Conservation (phyloP, 148 eudicot genomes). For the Pharnaceum exiguum region DNA sequence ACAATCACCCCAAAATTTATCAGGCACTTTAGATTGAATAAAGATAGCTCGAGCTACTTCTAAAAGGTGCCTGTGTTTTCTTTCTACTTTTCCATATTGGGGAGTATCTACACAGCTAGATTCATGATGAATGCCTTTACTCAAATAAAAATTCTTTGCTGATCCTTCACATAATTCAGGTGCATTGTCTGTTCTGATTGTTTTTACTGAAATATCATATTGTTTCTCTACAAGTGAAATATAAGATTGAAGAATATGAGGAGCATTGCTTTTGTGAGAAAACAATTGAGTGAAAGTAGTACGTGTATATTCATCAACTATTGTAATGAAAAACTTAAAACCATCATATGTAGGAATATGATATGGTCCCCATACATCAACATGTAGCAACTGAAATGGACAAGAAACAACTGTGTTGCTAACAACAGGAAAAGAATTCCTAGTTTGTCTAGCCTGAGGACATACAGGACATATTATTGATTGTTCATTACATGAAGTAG, state of each 20-base stretch:
- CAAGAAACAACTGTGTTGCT: not conserved
- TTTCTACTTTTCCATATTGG: slow-evolving; percentile 7
- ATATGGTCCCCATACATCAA: slow-evolving; percentile 16
- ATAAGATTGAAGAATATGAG: not conserved
- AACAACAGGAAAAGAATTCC: not conserved
- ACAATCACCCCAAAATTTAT: slow-evolving; percentile 2
- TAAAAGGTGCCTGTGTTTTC: slow-evolving; percentile 7
- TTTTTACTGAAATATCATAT: not conserved
- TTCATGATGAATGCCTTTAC: not conserved
- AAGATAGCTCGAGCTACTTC: slow-evolving; percentile 1
- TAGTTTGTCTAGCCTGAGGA: not conserved
- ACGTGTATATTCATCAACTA: slow-evolving; percentile 12
- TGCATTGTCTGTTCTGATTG: slow-evolving; percentile 9
- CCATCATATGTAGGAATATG: not conserved
- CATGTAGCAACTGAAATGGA: not conserved
- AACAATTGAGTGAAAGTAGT: slow-evolving; percentile 12
- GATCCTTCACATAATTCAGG: not conserved
- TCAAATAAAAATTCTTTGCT: not conserved
- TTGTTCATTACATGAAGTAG: not conserved
- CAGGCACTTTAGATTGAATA: slow-evolving; percentile 1
- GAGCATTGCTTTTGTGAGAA: not conserved
- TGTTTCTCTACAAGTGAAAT: not conserved
- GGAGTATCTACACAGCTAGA: not conserved
- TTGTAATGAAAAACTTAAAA: not conserved
- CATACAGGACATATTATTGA: not conserved